Conservation (phyloP, 176 grass and related monocot species). For the Ananas comosus region DNA sequence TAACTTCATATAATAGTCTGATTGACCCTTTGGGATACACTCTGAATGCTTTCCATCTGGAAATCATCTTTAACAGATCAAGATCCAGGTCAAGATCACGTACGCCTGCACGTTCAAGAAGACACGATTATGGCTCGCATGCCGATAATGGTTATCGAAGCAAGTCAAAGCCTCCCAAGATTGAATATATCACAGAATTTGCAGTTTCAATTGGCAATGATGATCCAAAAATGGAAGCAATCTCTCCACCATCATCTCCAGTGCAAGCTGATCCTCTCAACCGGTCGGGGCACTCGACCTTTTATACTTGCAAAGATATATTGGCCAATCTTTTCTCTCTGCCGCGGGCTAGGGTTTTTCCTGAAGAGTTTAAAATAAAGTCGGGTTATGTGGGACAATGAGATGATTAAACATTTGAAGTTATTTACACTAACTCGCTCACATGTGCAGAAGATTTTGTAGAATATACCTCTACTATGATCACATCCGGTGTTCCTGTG, state of each 20-base stretch:
- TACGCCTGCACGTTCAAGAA: constrained; percentile 75
- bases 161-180: constrained; percentile 67
- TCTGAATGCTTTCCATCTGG: no score
- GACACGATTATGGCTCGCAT: constrained; percentile 39
- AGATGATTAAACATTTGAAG: constrained; percentile 14
- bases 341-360: constrained; percentile 29
- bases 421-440: constrained; percentile 13
- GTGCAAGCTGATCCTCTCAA: constrained; percentile 62
- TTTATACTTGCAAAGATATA: constrained; percentile 75
- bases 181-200: constrained; percentile 99
- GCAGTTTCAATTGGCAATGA: constrained; percentile 53
- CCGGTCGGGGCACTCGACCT: constrained; percentile 91
- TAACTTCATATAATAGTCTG: no score
- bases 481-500: constrained; percentile 23
- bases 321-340: constrained; percentile 45
- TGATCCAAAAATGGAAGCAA: constrained; percentile 56
- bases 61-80: not conserved
- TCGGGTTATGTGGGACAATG: constrained; percentile 23
- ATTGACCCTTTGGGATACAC: no score
- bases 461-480: constrained; percentile 5
- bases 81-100: constrained; percentile 46
- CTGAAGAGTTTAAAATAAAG: constrained; percentile 13
- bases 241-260: constrained; percentile 94
- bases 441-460: constrained; percentile 24
- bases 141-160: constrained; percentile 62